A percentile compares a stretch with the other conserved stretches of the same genome.
These are phyloP conservation scores for Aureobasidium sp. DNA, from an alignment of 2,329 filamentous ascomycete genomes.

Conservation along the genomic window DNA sequence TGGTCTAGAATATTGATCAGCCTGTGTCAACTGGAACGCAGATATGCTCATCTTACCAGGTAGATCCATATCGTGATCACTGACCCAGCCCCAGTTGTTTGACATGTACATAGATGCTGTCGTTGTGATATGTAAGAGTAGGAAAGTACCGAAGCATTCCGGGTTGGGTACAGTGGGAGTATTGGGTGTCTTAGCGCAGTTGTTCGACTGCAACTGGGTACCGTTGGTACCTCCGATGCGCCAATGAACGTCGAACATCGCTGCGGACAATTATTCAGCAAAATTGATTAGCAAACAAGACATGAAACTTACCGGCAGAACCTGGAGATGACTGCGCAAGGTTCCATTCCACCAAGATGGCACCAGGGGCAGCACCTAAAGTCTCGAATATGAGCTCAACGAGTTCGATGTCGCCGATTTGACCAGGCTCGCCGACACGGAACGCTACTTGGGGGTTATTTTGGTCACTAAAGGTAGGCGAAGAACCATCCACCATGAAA, in stretches of 20 bases:
- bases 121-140: slow-evolving; percentile 42
- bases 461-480: slow-evolving; percentile 36
- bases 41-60: slow-evolving; percentile 29
- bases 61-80: slow-evolving; percentile 83
- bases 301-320: slow-evolving; percentile 30
- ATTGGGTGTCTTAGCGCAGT: slow-evolving; percentile 68
- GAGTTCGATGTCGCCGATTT: slow-evolving; percentile 60
- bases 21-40: not conserved
- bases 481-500: slow-evolving; percentile 66
- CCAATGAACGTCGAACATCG: slow-evolving; percentile 52
- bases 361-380: slow-evolving; percentile 58
- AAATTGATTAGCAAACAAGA: not conserved
- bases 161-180: slow-evolving; percentile 44
- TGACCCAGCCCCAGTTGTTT: slow-evolving; percentile 88
- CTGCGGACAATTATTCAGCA: slow-evolving; percentile 25
- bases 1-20: slow-evolving; percentile 42
- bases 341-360: slow-evolving; percentile 68
- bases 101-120: slow-evolving; percentile 66
- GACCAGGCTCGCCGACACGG: slow-evolving; percentile 57
- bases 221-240: slow-evolving; percentile 47
- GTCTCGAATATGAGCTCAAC: slow-evolving; percentile 66
- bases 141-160: slow-evolving; percentile 65
- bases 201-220: slow-evolving; percentile 62
- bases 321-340: slow-evolving; percentile 41
- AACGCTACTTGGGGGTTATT: slow-evolving; percentile 57